A percentile compares a stretch with the other conserved stretches of the same genome.
Evolutionary conservation across 345 rosid species (phyloP).

Genomic region (Dimocarpus longan): DNA sequence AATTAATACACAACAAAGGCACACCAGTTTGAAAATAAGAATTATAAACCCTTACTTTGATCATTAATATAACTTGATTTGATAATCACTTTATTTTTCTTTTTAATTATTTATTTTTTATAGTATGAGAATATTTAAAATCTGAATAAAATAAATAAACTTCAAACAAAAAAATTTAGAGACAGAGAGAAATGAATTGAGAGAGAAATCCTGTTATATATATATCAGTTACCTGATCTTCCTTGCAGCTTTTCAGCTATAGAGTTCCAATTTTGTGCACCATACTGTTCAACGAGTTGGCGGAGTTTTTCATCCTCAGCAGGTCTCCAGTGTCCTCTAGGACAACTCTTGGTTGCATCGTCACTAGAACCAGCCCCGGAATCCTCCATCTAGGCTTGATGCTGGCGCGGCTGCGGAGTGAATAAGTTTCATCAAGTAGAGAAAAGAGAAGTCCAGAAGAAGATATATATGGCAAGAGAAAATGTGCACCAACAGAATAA

Average conservation of each 20-base stretch:
- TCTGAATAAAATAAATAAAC: neutral
- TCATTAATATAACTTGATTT: neutral
- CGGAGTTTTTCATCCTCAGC: conserved; percentile 73
- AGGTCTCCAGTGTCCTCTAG: conserved; percentile 80
- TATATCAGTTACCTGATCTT: conserved; percentile 56
- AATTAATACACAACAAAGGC: neutral
- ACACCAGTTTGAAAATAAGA: neutral
- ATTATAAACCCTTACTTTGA: neutral
- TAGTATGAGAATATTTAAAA: neutral
- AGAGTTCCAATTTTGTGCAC: conserved; percentile 79
- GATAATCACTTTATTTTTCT: neutral
- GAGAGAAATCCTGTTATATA: neutral
- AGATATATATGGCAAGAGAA: conserved; percentile 44
- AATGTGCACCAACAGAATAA: conserved; percentile 26
- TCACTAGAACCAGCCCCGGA: conserved; percentile 40
- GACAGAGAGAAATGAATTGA: neutral
- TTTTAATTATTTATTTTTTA: neutral
- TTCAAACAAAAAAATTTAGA: neutral
- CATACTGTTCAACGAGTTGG: conserved; percentile 59
- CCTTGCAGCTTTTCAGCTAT: conserved; percentile 73
- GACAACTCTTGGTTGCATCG: conserved; percentile 42
- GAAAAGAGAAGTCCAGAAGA: conserved; percentile 34
- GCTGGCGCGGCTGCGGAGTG: neutral
- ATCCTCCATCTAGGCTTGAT: conserved; percentile 31
- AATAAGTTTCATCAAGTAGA: conserved; percentile 34